These are phyloP conservation scores for Porcisia deanei DNA, from an alignment of 208 protist species.

Conservation along the genomic window DNA sequence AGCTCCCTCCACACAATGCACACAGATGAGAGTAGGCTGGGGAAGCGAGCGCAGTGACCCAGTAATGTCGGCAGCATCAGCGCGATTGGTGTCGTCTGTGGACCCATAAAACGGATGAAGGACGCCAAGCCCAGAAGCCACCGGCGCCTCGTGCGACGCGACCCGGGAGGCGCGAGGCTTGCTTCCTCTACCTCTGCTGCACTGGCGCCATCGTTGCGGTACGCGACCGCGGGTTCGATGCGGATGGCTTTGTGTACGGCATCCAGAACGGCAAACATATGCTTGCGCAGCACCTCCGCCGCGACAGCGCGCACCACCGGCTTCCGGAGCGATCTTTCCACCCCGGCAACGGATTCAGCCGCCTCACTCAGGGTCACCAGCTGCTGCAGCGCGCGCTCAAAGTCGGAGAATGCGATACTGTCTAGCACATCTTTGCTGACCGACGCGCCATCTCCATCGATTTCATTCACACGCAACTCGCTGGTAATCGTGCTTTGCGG, in stretches of 20 bases:
- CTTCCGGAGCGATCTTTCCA: slow-evolving; percentile 20
- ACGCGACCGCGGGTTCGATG: slow-evolving; percentile 24
- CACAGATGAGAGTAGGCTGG: slow-evolving; percentile 39
- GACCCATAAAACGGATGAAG: slow-evolving; percentile 68
- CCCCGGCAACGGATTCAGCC: slow-evolving; percentile 16
- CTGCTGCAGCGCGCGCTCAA: slow-evolving; percentile 45
- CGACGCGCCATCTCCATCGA: neutral
- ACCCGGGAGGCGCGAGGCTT: slow-evolving; percentile 14
- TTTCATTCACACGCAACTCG: neutral
- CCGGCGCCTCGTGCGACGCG: slow-evolving; percentile 39
- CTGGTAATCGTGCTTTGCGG: neutral
- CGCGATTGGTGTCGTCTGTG: slow-evolving; percentile 70
- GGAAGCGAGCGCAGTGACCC: slow-evolving; percentile 38
- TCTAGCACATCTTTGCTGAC: slow-evolving; percentile 13
- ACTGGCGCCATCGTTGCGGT: slow-evolving; percentile 5
- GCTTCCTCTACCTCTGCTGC: neutral
- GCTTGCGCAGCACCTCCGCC: slow-evolving; percentile 34
- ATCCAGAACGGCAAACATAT: slow-evolving; percentile 40
- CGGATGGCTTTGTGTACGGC: slow-evolving; percentile 39
- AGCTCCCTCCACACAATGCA: slow-evolving; percentile 73
- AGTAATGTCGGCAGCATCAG: slow-evolving; percentile 82
- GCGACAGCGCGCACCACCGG: slow-evolving; percentile 28
- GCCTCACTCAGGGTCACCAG: slow-evolving; percentile 46
- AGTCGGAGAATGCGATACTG: slow-evolving; percentile 33
- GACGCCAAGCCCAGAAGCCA: slow-evolving; percentile 74